A percentile compares a stretch with the other conserved stretches of the same genome.
These are phyloP conservation scores for Calycina marina DNA, from an alignment of 2,329 filamentous ascomycete genomes.

Conservation along the genomic window DNA sequence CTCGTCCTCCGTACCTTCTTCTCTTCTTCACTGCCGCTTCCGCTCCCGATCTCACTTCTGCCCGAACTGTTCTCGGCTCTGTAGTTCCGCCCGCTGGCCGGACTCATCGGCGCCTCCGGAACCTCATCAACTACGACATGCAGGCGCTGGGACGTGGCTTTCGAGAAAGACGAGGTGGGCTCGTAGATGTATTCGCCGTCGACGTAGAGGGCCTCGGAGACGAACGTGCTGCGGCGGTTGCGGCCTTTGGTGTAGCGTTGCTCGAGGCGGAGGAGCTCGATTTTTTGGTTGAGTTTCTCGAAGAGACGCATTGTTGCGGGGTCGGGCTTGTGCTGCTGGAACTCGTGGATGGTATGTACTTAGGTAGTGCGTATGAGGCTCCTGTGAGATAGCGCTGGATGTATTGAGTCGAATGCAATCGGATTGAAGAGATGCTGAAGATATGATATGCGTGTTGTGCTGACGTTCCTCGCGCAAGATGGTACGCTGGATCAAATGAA, in stretches of 20 bases:
- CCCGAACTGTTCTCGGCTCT: background rate
- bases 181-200: conserved; percentile 91
- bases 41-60: conserved; percentile 1
- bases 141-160: conserved; percentile 4
- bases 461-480: no score
- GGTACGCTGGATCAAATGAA: no score
- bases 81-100: no score
- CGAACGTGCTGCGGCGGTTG: conserved; percentile 72
- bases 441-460: no score
- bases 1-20: no score
- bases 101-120: background rate
- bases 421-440: no score
- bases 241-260: conserved; percentile 87
- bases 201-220: conserved; percentile 80
- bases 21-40: background rate
- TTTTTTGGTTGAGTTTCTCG: conserved; percentile 48
- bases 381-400: no score
- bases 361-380: no score
- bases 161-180: conserved; percentile 27
- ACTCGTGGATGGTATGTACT: no score
- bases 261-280: conserved; percentile 90
- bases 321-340: no score
- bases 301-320: conserved; percentile 32
- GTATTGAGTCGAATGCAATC: no score
- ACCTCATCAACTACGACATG: no score